phyloP scores from a whole-genome alignment of 768 basidiomycete genomes.

The Nidularia pulvinata region DNA sequence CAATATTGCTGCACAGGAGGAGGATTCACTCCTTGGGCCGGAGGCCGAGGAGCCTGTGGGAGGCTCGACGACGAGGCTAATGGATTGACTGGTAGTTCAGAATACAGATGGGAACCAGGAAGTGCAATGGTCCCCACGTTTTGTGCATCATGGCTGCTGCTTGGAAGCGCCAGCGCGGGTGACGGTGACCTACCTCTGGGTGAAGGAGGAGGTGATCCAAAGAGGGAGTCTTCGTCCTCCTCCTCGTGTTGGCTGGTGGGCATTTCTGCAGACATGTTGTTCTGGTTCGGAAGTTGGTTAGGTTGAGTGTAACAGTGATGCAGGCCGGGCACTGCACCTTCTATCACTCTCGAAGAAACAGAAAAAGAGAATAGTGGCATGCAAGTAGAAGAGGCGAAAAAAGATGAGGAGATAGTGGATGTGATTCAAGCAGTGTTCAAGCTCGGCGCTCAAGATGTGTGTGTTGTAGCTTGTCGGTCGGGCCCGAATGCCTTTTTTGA shows the following conservation, averaged over 20 bases:
- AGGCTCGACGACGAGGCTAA: conserved; percentile 64
- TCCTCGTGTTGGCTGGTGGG: conserved; percentile 9
- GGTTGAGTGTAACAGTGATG: background rate
- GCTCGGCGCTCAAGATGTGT: too few relatives aligned
- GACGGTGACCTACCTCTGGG: conserved; percentile 79
- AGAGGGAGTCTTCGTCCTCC: conserved; percentile 72
- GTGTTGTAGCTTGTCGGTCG: too few relatives aligned
- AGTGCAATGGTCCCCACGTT: conserved; percentile 99
- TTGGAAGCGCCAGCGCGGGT: conserved; percentile 58
- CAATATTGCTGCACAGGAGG: background rate
- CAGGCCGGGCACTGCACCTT: background rate
- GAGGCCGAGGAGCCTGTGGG: conserved; percentile 35
- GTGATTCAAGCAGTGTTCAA: too few relatives aligned
- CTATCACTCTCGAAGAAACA: too few relatives aligned
- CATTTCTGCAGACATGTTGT: conserved; percentile 1
- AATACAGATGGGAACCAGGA: conserved; percentile 90
- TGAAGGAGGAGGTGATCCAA: conserved; percentile 79
- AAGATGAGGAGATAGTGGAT: background rate
- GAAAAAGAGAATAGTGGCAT: background rate
- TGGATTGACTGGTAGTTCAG: conserved; percentile 84
- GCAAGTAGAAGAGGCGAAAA: background rate
- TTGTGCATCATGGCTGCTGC: conserved; percentile 42
- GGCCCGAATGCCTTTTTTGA: too few relatives aligned
- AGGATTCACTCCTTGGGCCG: conserved; percentile 17
- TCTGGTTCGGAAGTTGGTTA: background rate